A percentile compares a stretch with the other conserved stretches of the same genome.
These are phyloP conservation scores for Backusella sp. DNA, from an alignment of 192 early-diverging fungal genomes.

Conservation along the genomic window DNA sequence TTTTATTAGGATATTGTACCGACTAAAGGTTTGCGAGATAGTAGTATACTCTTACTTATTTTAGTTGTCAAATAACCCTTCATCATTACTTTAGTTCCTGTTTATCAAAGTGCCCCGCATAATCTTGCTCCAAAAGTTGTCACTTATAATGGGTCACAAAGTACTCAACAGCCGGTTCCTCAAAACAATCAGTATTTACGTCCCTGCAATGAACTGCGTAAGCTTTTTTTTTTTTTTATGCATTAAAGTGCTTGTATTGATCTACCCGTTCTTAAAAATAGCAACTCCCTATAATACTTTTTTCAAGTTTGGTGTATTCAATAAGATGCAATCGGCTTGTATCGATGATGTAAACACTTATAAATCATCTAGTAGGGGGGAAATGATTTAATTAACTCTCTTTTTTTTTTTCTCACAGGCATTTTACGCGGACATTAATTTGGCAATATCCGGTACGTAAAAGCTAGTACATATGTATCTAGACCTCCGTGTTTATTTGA, in stretches of 20 bases:
- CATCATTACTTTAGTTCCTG: neutral
- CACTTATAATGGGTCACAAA: neutral
- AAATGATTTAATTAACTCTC: neutral
- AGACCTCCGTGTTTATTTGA: neutral
- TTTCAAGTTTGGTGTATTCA: conserved; percentile 31
- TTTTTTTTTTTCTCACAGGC: conserved; percentile 16
- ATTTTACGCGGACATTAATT: conserved; percentile 17
- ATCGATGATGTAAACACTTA: neutral
- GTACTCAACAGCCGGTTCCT: neutral
- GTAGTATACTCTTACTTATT: neutral
- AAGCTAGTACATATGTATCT: neutral
- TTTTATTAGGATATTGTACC: neutral
- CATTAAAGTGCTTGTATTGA: no score
- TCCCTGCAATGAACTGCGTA: conserved; percentile 13
- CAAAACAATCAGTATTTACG: neutral
- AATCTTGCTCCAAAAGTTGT: neutral
- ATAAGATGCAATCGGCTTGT: conserved; percentile 19
- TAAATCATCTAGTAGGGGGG: no score
- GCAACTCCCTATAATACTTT: conserved; percentile 21
- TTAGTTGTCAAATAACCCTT: neutral
- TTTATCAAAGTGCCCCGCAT: neutral
- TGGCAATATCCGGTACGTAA: conserved; percentile 40
- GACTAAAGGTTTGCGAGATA: neutral
- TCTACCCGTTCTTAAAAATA: neutral
- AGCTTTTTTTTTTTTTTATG: neutral